Evolutionary conservation across 192 early-diverging fungal species (phyloP).

Genomic region (Coemansia sp.): DNA sequence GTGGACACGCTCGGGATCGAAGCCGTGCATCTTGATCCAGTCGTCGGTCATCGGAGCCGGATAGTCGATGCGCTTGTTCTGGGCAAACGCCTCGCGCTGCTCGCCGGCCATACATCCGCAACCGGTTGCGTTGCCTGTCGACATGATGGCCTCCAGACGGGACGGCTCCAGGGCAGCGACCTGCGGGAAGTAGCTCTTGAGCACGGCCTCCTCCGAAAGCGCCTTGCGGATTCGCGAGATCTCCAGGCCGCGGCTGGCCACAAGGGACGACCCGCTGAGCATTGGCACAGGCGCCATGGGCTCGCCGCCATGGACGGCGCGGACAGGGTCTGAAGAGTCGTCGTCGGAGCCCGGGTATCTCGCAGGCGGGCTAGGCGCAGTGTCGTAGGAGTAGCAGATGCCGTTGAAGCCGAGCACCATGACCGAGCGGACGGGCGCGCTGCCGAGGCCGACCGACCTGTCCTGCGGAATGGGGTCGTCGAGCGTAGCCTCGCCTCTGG

Average conservation of each 20-base stretch:
- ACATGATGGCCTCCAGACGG: slow-evolving; percentile 7
- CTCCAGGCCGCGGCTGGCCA: slow-evolving; percentile 24
- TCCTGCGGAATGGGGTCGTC: slow-evolving; percentile 36
- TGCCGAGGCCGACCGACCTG: slow-evolving; percentile 24
- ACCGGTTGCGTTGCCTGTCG: background rate
- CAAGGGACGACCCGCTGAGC: slow-evolving; percentile 38
- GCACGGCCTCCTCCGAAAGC: slow-evolving; percentile 7
- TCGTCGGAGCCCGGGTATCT: slow-evolving; percentile 19
- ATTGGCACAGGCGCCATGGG: slow-evolving; percentile 7
- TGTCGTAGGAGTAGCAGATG: slow-evolving; percentile 44
- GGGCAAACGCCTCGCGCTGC: background rate
- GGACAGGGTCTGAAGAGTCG: background rate
- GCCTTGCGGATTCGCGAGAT: slow-evolving; percentile 30
- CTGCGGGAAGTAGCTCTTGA: slow-evolving; percentile 31
- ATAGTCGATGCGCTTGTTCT: slow-evolving; percentile 14
- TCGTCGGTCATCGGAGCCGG: slow-evolving; percentile 26
- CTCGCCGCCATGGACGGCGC: slow-evolving; percentile 2
- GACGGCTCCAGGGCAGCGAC: slow-evolving; percentile 15
- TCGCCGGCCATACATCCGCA: background rate
- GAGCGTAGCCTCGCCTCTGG: slow-evolving; percentile 29
- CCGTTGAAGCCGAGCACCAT: slow-evolving; percentile 44
- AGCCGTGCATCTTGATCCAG: slow-evolving; percentile 51
- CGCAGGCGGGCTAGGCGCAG: slow-evolving; percentile 27
- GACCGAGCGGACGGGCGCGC: slow-evolving; percentile 23
- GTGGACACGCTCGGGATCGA: slow-evolving; percentile 28